Conservation (phyloP, 305 asterid species). For the Fraxinus dipetala region DNA sequence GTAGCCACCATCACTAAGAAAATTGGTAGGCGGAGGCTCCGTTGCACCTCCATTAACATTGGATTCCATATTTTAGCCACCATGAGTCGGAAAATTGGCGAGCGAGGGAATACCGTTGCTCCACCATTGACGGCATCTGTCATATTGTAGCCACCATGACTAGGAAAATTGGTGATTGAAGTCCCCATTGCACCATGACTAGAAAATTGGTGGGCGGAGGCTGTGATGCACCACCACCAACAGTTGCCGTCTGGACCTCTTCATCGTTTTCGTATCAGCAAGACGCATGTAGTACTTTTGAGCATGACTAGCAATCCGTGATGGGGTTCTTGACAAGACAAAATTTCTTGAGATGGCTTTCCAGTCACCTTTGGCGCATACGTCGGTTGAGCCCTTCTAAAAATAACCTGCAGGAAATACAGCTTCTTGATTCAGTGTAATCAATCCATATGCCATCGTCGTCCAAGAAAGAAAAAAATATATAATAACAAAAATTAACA, state of each 20-base stretch:
- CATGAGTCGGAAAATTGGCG: no score
- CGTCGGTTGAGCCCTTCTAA: background rate
- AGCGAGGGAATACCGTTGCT: no score
- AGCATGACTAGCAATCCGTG: constrained; percentile 7
- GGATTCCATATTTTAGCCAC: no score
- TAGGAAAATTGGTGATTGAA: background rate
- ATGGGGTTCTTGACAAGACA: constrained; percentile 8
- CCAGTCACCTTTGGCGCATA: constrained; percentile 10
- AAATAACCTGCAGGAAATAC: background rate
- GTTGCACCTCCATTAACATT: background rate
- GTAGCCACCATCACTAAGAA: background rate
- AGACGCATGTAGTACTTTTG: constrained; percentile 5
- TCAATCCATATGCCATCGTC: no score
- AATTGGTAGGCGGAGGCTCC: background rate
- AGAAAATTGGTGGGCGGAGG: background rate
- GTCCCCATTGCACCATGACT: no score
- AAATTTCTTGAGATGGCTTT: constrained; percentile 7
- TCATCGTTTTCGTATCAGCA: background rate
- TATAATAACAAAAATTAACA: background rate
- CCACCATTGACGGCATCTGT: background rate
- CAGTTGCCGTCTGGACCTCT: background rate
- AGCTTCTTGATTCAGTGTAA: background rate
- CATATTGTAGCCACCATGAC: background rate
- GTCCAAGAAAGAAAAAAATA: no score
- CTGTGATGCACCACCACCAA: background rate